Conservation (phyloP, 2,329 filamentous ascomycete species). For the Corinectria fuckeliana region DNA sequence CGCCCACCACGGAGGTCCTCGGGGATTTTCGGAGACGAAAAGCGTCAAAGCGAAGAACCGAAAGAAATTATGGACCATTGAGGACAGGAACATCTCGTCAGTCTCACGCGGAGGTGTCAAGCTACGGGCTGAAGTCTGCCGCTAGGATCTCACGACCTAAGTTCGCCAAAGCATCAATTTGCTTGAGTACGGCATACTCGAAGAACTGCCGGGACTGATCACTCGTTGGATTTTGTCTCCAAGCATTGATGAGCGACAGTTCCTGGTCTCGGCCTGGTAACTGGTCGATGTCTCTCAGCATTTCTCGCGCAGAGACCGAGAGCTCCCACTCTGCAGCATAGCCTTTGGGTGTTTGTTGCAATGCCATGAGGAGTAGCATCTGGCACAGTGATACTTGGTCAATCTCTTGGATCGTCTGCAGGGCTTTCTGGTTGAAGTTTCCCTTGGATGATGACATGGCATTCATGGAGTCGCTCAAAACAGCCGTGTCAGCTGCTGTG, state of each 20-base stretch:
- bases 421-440: slow-evolving; percentile 32
- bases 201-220: slow-evolving; percentile 55
- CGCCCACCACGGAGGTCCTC: slow-evolving; percentile 16
- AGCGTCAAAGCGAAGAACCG: not conserved
- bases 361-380: slow-evolving; percentile 56
- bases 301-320: slow-evolving; percentile 49
- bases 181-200: slow-evolving; percentile 54
- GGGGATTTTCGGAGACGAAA: slow-evolving; percentile 2
- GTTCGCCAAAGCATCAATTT: slow-evolving; percentile 53
- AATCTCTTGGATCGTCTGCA: slow-evolving; percentile 48
- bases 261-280: slow-evolving; percentile 55
- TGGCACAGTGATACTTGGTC: slow-evolving; percentile 63
- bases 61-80: not conserved
- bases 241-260: slow-evolving; percentile 50
- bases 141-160: slow-evolving; percentile 54
- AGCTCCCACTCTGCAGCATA: slow-evolving; percentile 56
- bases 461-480: slow-evolving; percentile 35
- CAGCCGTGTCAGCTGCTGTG: slow-evolving; percentile 50
- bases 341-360: slow-evolving; percentile 49
- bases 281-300: slow-evolving; percentile 57
- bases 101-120: not conserved
- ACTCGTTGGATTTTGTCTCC: slow-evolving; percentile 50
- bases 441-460: slow-evolving; percentile 32
- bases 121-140: slow-evolving; percentile 44
- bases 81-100: not conserved